phyloP scores from a whole-genome alignment of 345 rosid genomes.

The Reutealis trisperma region DNA sequence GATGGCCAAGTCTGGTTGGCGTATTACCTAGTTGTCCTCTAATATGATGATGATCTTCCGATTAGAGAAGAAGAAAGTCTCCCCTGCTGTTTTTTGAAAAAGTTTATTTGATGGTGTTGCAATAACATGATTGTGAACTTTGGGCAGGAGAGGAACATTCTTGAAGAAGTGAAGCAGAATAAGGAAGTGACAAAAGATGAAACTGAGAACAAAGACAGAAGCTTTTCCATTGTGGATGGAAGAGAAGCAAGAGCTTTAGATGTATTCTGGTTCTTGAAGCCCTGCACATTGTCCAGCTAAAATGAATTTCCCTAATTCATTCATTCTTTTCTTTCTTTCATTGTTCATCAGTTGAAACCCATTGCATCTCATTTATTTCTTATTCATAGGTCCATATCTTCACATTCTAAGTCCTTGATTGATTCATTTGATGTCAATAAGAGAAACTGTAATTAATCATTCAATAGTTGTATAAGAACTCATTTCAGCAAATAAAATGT shows the following conservation, averaged over 20 bases:
- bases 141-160: constrained; percentile 55
- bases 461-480: constrained; percentile 17
- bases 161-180: constrained; percentile 56
- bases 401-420: background rate
- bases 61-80: background rate
- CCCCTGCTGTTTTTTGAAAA: background rate
- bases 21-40: background rate
- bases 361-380: constrained; percentile 5
- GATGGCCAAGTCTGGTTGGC: too few relatives aligned
- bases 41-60: background rate
- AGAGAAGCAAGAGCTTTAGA: constrained; percentile 58
- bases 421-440: constrained; percentile 31
- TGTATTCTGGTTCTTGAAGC: constrained; percentile 93
- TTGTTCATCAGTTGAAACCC: background rate
- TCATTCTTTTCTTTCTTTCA: constrained; percentile 12
- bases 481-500: constrained; percentile 23
- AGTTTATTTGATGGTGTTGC: background rate
- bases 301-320: constrained; percentile 11
- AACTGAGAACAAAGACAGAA: constrained; percentile 31
- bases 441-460: constrained; percentile 24
- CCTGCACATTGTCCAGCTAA: constrained; percentile 69
- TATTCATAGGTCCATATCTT: constrained; percentile 12
- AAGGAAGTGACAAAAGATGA: constrained; percentile 42
- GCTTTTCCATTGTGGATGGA: constrained; percentile 40
- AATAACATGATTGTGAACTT: background rate